phyloP scores from a whole-genome alignment of 1,284 basidiomycete species.

The Naganishia sp. region DNA sequence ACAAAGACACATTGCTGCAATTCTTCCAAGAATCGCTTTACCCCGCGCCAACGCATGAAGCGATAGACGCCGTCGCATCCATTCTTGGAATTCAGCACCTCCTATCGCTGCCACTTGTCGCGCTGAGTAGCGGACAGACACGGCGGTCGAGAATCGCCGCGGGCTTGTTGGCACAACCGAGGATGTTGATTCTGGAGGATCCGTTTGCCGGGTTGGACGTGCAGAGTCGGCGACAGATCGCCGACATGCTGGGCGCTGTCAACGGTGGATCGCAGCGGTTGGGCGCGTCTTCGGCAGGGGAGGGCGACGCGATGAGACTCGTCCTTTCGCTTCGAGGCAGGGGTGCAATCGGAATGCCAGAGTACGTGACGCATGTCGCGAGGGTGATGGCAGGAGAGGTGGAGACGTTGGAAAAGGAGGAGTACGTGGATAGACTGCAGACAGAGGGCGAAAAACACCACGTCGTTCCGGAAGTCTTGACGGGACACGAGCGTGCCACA shows the following conservation, averaged over 20 bases:
- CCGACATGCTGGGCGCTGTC: conserved; percentile 45
- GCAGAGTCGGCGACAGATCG: conserved; percentile 46
- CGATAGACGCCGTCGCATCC: conserved; percentile 56
- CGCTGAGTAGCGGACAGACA: conserved; percentile 89
- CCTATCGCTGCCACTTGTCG: conserved; percentile 77
- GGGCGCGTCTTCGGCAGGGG: background rate
- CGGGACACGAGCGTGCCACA: background rate
- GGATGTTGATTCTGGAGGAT: conserved; percentile 78
- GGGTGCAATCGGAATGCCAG: conserved; percentile 73
- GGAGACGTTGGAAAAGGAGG: conserved; percentile 56
- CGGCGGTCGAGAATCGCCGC: conserved; percentile 79
- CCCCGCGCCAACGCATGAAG: conserved; percentile 54
- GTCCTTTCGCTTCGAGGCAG: conserved; percentile 73
- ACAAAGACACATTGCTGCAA: conserved; percentile 69
- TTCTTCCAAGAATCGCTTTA: conserved; percentile 57
- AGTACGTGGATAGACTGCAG: conserved; percentile 46
- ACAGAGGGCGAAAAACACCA: conserved; percentile 31
- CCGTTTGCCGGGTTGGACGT: conserved; percentile 59
- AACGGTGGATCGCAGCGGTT: conserved; percentile 35
- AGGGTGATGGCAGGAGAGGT: conserved; percentile 61
- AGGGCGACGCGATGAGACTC: conserved; percentile 55
- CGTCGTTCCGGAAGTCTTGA: conserved; percentile 13
- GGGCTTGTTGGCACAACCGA: conserved; percentile 70
- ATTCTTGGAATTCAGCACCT: conserved; percentile 58
- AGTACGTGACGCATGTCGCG: conserved; percentile 77